Evolutionary conservation across 208 protist species (phyloP).

Genomic region (Leishmania aethiopica): DNA sequence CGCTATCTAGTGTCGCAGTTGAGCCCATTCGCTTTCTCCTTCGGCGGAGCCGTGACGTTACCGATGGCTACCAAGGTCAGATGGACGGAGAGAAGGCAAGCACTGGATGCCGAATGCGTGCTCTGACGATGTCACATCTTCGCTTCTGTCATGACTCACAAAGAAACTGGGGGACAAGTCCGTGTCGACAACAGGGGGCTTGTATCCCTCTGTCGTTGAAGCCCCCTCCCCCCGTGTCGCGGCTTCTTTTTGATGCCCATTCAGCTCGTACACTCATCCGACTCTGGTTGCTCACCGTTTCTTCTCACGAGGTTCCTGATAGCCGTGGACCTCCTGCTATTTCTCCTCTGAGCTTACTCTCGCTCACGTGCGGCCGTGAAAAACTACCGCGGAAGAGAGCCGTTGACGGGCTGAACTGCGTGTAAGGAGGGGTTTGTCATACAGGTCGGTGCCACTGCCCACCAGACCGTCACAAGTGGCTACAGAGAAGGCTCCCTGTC

Average conservation of each 20-base stretch:
- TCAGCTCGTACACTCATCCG: background rate
- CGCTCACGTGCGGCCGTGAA: background rate
- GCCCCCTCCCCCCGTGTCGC: background rate
- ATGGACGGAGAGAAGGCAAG: background rate
- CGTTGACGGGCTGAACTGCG: background rate
- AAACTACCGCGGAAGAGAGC: background rate
- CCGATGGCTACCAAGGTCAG: background rate
- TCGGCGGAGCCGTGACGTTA: background rate
- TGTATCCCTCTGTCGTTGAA: background rate
- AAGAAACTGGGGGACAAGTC: background rate
- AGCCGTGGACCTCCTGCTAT: background rate
- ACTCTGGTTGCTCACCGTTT: background rate
- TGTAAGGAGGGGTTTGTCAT: background rate
- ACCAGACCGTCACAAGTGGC: background rate
- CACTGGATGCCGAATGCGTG: background rate
- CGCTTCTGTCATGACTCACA: background rate
- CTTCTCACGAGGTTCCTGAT: background rate
- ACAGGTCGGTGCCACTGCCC: background rate
- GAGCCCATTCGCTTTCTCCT: background rate
- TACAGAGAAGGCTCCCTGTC: background rate
- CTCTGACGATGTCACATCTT: background rate
- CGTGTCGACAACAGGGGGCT: background rate
- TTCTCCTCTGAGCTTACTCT: background rate
- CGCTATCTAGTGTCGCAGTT: background rate
- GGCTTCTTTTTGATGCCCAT: background rate